These are phyloP conservation scores for Ambrosia artemisiifolia DNA, from an alignment of 129 eudicot species.

Conservation along the genomic window DNA sequence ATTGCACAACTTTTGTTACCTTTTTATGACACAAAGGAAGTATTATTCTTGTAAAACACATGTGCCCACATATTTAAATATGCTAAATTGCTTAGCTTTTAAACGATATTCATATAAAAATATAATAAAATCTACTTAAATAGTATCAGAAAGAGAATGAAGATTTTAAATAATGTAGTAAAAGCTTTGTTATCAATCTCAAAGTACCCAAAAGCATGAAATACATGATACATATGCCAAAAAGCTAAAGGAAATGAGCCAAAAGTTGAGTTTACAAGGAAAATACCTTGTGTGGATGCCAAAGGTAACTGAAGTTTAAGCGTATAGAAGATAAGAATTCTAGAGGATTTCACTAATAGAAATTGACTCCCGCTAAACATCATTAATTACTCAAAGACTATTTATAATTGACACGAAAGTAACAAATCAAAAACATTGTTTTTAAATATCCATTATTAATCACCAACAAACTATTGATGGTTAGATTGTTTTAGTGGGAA, in stretches of 20 bases:
- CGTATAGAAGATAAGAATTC: no score
- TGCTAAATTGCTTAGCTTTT: neutral
- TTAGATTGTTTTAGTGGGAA: no score
- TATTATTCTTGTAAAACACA: neutral
- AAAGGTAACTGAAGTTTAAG: no score
- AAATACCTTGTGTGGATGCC: neutral
- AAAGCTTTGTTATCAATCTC: neutral
- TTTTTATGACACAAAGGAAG: slow-evolving; percentile 1
- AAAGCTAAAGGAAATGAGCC: neutral
- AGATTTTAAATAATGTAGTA: neutral
- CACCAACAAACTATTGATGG: no score
- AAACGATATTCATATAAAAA: neutral
- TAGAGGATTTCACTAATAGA: no score
- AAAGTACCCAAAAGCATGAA: neutral
- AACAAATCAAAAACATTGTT: no score
- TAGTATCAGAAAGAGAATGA: neutral
- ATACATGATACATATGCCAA: neutral
- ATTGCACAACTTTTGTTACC: neutral
- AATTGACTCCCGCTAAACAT: no score
- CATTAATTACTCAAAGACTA: no score
- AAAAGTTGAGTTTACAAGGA: neutral
- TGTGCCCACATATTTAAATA: neutral
- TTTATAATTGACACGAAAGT: no score
- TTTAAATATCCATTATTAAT: no score
- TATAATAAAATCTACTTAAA: neutral